Percentiles rank a stretch among this genome's conserved stretches.
phyloP scores from a whole-genome alignment of 139 green algal genomes.

The Pycnococcus provasolii region DNA sequence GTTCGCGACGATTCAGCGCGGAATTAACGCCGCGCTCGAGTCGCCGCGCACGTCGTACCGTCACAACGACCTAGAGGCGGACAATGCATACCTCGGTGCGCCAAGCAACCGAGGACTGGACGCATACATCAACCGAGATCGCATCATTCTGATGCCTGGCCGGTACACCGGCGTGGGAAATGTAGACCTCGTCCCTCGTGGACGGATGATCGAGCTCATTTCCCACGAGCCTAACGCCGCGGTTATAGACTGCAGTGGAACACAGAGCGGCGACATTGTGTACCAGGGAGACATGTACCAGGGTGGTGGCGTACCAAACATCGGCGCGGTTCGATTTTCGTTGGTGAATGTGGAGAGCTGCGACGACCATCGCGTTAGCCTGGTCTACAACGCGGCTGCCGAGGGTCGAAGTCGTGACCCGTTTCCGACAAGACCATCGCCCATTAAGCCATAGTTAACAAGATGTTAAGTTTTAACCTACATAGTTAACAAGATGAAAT shows the following conservation, averaged over 20 bases:
- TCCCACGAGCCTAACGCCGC: neutral
- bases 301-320: neutral
- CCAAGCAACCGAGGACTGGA: neutral
- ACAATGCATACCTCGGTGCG: neutral
- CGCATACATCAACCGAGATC: neutral
- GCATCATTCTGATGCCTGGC: neutral
- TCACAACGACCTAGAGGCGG: neutral
- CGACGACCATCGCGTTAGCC: neutral
- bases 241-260: neutral
- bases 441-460: too few relatives aligned
- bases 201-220: neutral
- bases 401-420: too few relatives aligned
- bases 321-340: neutral
- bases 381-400: too few relatives aligned
- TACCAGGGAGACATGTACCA: neutral
- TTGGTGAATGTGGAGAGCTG: neutral
- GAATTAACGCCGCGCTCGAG: neutral
- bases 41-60: neutral
- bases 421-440: too few relatives aligned
- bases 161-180: neutral
- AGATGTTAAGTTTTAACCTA: too few relatives aligned
- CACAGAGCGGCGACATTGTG: neutral
- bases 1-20: neutral
- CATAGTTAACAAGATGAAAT: too few relatives aligned
- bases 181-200: neutral